These are phyloP conservation scores for Gossypium davidsonii DNA, from an alignment of 441 rosid species.

Conservation along the genomic window DNA sequence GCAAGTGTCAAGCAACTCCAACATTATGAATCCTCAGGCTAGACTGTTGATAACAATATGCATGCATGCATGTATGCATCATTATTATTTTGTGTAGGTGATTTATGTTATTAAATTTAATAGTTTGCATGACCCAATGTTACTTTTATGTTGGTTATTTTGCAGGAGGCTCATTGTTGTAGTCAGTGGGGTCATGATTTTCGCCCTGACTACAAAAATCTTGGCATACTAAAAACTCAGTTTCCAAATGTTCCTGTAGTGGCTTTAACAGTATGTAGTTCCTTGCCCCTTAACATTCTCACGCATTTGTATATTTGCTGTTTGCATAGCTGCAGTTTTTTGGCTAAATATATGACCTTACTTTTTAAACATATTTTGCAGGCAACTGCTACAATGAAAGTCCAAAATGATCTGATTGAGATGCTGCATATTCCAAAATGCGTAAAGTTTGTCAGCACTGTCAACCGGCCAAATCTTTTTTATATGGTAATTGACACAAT, in stretches of 20 bases:
- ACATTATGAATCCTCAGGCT: not conserved
- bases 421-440: slow-evolving; percentile 86
- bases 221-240: slow-evolving; percentile 88
- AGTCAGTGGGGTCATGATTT: slow-evolving; percentile 99
- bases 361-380: slow-evolving; percentile 24
- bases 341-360: slow-evolving; percentile 15
- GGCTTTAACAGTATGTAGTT: slow-evolving; percentile 79
- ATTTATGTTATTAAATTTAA: not conserved
- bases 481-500: slow-evolving; percentile 50
- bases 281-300: slow-evolving; percentile 8
- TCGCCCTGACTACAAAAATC: slow-evolving; percentile 98
- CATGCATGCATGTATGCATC: not conserved
- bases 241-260: slow-evolving; percentile 80
- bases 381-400: slow-evolving; percentile 98
- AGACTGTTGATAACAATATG: not conserved
- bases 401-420: slow-evolving; percentile 82
- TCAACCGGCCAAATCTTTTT: slow-evolving; percentile 95
- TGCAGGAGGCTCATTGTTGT: slow-evolving; percentile 99
- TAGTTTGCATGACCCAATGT: not conserved
- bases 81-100: not conserved
- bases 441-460: slow-evolving; percentile 88
- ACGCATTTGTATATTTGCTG: not conserved
- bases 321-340: slow-evolving; percentile 4
- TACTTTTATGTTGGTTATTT: slow-evolving; percentile 18
- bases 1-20: not conserved